phyloP scores from a whole-genome alignment of 805 yeast genomes.

The Sugiyamaella chiloensis region DNA sequence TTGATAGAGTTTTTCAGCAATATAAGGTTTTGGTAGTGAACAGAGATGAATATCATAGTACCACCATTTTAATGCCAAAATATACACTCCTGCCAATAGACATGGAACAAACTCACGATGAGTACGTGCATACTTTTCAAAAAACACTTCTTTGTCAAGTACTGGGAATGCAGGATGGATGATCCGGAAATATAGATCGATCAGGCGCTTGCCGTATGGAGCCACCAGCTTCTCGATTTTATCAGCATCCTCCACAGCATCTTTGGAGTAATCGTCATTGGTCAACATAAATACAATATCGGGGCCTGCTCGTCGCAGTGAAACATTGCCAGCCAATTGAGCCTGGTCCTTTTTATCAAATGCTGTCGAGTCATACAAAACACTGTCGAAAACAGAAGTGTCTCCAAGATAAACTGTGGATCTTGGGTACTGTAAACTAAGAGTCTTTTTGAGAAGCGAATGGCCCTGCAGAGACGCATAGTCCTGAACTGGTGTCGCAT shows the following conservation, averaged over 20 bases:
- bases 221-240: constrained; percentile 79
- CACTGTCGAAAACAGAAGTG: constrained; percentile 76
- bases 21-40: constrained; percentile 76
- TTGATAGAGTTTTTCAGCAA: constrained; percentile 57
- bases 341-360: constrained; percentile 77
- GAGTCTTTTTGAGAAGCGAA: constrained; percentile 62
- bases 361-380: constrained; percentile 60
- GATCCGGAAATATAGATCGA: constrained; percentile 73
- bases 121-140: constrained; percentile 87
- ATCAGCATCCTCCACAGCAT: constrained; percentile 75
- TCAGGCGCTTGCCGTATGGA: constrained; percentile 79
- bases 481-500: constrained; percentile 57
- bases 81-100: constrained; percentile 82
- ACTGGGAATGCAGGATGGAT: constrained; percentile 92
- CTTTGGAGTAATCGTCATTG: constrained; percentile 76
- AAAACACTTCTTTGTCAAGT: constrained; percentile 82
- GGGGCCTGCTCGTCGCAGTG: constrained; percentile 75
- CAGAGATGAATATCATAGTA: constrained; percentile 76
- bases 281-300: constrained; percentile 67
- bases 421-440: constrained; percentile 81
- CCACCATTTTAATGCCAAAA: constrained; percentile 93
- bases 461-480: constrained; percentile 61
- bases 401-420: constrained; percentile 88
- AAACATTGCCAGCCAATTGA: constrained; percentile 60
- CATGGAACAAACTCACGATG: constrained; percentile 93